Base-by-base conservation (phyloP, 257 asterid genomes). In the Thymus quinquecostatus region DNA sequence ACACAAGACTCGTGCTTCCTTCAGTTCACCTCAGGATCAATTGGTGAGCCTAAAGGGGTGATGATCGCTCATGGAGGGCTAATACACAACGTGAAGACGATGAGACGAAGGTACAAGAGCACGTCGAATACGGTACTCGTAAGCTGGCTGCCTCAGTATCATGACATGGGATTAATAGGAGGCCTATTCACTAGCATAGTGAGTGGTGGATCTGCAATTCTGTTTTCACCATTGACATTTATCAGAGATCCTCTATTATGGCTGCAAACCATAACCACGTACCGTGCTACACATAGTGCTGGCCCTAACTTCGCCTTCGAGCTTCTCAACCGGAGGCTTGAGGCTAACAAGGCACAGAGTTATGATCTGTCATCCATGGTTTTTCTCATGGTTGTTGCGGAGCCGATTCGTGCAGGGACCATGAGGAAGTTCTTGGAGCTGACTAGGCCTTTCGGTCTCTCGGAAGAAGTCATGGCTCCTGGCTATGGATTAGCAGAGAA, bases 401-500 rank as follows among this genome's bases (percentile, higher is more conserved):
- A 89, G 66, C 96, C 96, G 8, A 68, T 89, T 28, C 76, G 96
- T 72, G 78, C 83, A 36, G 36, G 43, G 8, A 82, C 89, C 55
- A 59, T 89, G 74, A 85, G 80, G 63, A 81, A 76, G 74, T 88
- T 88, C 72, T 68, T 88, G 49, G 86, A 85, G 76, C 59, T 86
- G 51, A 78, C 92, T 29, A 49, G 71, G 57, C 80, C 84, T 48
- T 88, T 84, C 45, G 95, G 90, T 5, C 83, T 88, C 68, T 74
- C 88, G 51, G 80, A 78, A 75, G 80, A 78, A 69, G 86, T 80
- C 5, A 83, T 81, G 82, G 90, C 93, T 12, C 96, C 91, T 7
- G 93, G 96, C 41, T 89, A 89, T 55, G 96, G 96, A 67, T 77
- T 89, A 71, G 96, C 96, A 11, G 96, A 89, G 70, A 89, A 87